phyloP scores from a whole-genome alignment of 495 filamentous ascomycete genomes.

The Penicillium longicatenatum region DNA sequence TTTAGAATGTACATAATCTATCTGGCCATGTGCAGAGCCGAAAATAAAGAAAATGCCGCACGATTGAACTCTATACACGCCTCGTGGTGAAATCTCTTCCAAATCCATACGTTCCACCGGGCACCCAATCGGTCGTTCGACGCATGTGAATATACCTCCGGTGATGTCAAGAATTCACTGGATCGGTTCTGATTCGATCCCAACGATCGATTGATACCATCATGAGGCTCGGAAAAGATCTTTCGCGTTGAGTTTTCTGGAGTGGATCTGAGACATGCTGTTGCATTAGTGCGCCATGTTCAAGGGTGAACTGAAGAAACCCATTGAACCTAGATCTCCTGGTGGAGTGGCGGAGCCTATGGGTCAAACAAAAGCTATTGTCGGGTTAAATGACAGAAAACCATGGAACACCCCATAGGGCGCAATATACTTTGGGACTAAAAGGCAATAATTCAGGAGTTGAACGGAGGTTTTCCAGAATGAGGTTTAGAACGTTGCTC shows the following conservation, averaged over 20 bases:
- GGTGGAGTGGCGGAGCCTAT: not conserved
- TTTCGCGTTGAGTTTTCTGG: conserved; percentile 4
- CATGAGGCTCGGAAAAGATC: conserved; percentile 9
- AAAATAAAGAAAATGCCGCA: conserved; percentile 2
- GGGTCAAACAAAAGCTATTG: not conserved
- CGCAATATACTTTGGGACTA: conserved; percentile 23
- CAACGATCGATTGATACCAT: not conserved
- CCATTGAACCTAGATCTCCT: conserved; percentile 16
- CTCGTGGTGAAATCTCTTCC: not conserved
- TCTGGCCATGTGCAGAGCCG: not conserved
- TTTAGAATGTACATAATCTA: conserved; percentile 8
- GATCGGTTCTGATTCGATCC: not conserved
- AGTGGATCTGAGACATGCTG: not conserved
- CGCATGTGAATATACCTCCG: not conserved
- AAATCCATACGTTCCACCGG: not conserved
- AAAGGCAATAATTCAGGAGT: conserved; percentile 6
- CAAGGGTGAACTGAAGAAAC: conserved; percentile 20
- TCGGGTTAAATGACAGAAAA: not conserved
- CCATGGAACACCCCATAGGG: not conserved
- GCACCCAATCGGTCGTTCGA: not conserved
- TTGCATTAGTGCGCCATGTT: conserved; percentile 1
- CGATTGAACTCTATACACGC: not conserved
- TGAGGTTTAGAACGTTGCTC: conserved; percentile 25
- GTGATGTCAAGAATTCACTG: not conserved
- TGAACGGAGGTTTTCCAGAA: conserved; percentile 31